Evolutionary conservation across 768 basidiomycete species (phyloP).

Genomic region (Kwoniella europaea): DNA sequence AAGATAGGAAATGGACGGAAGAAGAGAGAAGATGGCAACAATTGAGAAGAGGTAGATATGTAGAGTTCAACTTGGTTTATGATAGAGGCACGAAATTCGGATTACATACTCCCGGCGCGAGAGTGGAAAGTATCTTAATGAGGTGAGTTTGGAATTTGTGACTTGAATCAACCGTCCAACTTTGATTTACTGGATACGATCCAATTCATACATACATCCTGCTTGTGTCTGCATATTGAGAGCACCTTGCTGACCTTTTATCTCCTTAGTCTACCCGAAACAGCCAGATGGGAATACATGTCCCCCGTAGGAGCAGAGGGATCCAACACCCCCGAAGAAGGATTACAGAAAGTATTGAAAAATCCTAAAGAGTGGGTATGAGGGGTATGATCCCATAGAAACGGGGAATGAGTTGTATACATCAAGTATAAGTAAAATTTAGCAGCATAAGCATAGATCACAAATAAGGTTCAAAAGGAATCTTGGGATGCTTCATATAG

Average conservation of each 20-base stretch:
- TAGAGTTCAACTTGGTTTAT: conserved; percentile 89
- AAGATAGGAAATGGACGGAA: conserved; percentile 61
- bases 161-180: no score
- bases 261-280: conserved; percentile 67
- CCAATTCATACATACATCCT: no score
- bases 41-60: conserved; percentile 85
- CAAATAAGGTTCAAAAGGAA: background rate
- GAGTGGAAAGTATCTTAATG: conserved; percentile 90
- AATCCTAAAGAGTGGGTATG: conserved; percentile 69
- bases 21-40: conserved; percentile 86
- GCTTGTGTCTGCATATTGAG: no score
- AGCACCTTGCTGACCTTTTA: background rate
- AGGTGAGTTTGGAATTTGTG: conserved; percentile 58
- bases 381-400: background rate
- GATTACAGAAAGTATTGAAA: conserved; percentile 67
- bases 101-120: conserved; percentile 77
- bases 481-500: background rate
- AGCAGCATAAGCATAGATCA: background rate
- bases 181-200: no score
- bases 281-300: conserved; percentile 89
- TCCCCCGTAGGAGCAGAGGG: conserved; percentile 69
- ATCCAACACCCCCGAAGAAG: conserved; percentile 69
- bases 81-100: conserved; percentile 90
- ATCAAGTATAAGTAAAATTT: background rate
- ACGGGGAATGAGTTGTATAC: background rate